phyloP scores from a whole-genome alignment of 257 asterid genomes.

The Lithospermum erythrorhizon region DNA sequence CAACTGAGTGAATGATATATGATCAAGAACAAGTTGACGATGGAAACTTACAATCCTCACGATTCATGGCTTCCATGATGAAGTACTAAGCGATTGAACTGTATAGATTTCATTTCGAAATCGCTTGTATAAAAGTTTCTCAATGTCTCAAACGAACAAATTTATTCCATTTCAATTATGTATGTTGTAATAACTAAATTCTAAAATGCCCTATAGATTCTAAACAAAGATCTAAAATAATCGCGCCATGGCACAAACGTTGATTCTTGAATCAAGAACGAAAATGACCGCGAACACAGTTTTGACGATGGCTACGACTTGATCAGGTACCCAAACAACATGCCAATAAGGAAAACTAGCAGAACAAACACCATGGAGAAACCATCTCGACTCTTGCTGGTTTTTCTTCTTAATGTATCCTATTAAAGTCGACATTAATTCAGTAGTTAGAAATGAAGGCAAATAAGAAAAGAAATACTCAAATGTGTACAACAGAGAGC shows the following conservation, averaged over 20 bases:
- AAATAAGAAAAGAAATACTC: neutral
- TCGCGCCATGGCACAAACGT: no score
- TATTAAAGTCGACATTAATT: slow-evolving; percentile 11
- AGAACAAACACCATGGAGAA: slow-evolving; percentile 26
- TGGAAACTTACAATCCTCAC: no score
- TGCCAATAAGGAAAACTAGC: slow-evolving; percentile 39
- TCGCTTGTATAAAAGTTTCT: neutral
- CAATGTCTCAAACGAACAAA: neutral
- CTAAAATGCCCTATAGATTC: neutral
- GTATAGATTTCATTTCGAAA: no score
- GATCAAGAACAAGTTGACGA: no score
- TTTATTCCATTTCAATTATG: neutral
- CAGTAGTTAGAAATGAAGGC: slow-evolving; percentile 1
- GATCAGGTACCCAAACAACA: slow-evolving; percentile 49
- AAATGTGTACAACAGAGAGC: neutral
- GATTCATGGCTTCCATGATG: no score
- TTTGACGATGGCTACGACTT: slow-evolving; percentile 10
- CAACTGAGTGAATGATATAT: no score
- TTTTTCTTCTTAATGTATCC: slow-evolving; percentile 40
- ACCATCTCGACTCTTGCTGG: slow-evolving; percentile 26
- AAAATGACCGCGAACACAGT: neutral
- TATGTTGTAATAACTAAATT: neutral
- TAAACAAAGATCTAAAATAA: neutral
- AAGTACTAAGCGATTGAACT: no score
- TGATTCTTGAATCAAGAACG: neutral